Conservation (phyloP, 352 stramenopile genomes). For the Phytophthora crassamura region DNA sequence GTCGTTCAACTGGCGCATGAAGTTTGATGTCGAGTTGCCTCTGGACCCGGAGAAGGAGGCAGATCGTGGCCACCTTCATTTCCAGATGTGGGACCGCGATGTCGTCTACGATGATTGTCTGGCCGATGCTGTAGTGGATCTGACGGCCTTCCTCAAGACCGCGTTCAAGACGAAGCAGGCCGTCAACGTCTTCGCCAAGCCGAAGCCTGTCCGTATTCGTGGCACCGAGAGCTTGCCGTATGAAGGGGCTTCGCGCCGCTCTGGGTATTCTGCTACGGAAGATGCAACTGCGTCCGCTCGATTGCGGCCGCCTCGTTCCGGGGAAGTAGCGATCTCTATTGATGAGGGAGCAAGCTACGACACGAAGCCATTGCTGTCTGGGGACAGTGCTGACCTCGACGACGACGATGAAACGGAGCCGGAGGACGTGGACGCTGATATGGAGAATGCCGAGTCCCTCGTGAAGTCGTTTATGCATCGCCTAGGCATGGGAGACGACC, state of each 20-base stretch:
- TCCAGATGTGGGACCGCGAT: constrained; percentile 87
- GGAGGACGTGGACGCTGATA: constrained; percentile 42
- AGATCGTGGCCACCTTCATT: constrained; percentile 73
- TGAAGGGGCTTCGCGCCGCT: constrained; percentile 22
- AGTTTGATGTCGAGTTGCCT: constrained; percentile 89
- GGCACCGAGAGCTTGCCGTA: constrained; percentile 41
- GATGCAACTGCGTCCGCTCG: constrained; percentile 30
- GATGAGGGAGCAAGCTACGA: constrained; percentile 24
- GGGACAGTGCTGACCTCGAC: constrained; percentile 9
- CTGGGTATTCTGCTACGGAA: constrained; percentile 38
- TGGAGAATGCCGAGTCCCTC: constrained; percentile 70
- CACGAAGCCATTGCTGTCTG: constrained; percentile 35
- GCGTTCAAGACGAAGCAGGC: constrained; percentile 72
- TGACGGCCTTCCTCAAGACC: constrained; percentile 68
- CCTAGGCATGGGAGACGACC: constrained; percentile 81
- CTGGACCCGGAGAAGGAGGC: constrained; percentile 70
- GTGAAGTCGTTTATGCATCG: constrained; percentile 79
- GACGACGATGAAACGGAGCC: constrained; percentile 36
- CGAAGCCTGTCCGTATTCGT: constrained; percentile 63
- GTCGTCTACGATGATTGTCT: constrained; percentile 81
- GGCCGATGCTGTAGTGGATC: constrained; percentile 73
- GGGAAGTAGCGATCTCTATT: constrained; percentile 38
- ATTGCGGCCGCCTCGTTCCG: constrained; percentile 24
- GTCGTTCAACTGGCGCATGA: constrained; percentile 94
- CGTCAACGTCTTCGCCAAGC: constrained; percentile 82